Base-by-base conservation (phyloP, 1,284 basidiomycete genomes). In the Rhodotorula glutinis region DNA sequence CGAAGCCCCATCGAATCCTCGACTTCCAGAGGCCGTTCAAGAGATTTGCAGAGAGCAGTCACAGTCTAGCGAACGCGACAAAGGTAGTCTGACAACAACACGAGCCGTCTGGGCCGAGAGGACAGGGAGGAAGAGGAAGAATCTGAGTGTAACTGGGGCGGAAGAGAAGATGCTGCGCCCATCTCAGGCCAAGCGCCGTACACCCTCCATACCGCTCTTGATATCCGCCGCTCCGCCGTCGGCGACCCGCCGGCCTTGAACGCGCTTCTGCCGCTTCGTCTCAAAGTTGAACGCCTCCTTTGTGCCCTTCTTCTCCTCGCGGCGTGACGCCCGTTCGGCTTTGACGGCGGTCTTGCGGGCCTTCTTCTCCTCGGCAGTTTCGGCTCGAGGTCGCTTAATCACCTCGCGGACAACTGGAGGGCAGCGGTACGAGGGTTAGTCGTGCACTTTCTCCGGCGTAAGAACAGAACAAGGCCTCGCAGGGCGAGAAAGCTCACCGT, bases 301-400 rank as follows among this genome's bases (percentile, higher is more conserved):
- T 41, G 82, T 88, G 1, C 81, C 79, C 78, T 91, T 95, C 81
- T 95, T 97, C 77, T 92, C 88, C 19, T 79, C 82, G 53, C 92
- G 83, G 51, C 93, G 85, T 10, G 75, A 73, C 75, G 81, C 87
- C 67, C 89, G 85, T 72, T 91, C 89, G 13, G 83, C 84, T 79
- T 97, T 98, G 46, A 92, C 86, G 1, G 87, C 88, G n/a, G 85
- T 83, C 79, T 98, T 99, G 27, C 96, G 85, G 0, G 86, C 85
- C 75, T 87, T 92, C 79, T 91, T 92, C 54, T 91, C 92, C 73
- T 93, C 92, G 64, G 86, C 85, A 4, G 86, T 84, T 80, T 99
- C 96, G 70, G 87, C 83, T 70, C 88, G 87, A 0, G 86, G 81
- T 30, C 94, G 84, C n/a, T 85, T 80, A 60, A 91, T 78, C 1